Evolutionary conservation across 352 stramenopile species (phyloP), one percentile per base, ranked within the genome.

Genomic region (Pythium diclinum): DNA sequence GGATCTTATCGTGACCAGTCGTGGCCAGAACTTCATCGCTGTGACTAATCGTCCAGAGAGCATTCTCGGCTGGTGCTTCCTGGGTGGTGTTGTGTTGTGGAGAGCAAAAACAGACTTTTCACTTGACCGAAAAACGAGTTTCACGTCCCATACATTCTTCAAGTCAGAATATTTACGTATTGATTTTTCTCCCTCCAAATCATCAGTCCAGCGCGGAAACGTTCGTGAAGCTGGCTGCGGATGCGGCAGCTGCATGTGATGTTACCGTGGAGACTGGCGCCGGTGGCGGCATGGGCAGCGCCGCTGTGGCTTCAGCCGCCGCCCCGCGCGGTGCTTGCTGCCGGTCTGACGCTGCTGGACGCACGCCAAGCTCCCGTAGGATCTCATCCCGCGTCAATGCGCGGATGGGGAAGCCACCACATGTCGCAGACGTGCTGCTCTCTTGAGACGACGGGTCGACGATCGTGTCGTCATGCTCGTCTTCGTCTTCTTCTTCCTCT

Each of bases 381-480:
- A 91, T 87, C 59, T 91, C 80, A 30, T 67, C 69, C 16, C 80
- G 75, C 13, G 72, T 82, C 52, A 89, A 65, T 9, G 81, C 74
- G 32, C 77, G 80, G 30, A 80, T 65, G 3, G 75, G 67, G 1
- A 53, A 60, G 38, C 17, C 40, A 8, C 42, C 55, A 54, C 52
- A 61, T 63, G 47, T 61, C 51, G 56, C 63, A 57, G 56, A 55
- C 23, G 14, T 32, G 2, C 25, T 28, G 25, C 25, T 28, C 25
- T 28, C 25, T 28, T 28, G 28, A 21, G 16, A 30, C 13, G 54
- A 56, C 14, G 42, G 34, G 23, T 48, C 42, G 34, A 56, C 30
- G 25, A 28, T 28, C n/a, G 33, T 28, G 46, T 57, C 33, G 9
- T 65, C 38, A 48, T 67, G 34, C 9, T 64, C 36, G 38, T 66